Evolutionary conservation across 306 rosid genomes (phyloP).

Genomic region (Ceratonia siliqua): DNA sequence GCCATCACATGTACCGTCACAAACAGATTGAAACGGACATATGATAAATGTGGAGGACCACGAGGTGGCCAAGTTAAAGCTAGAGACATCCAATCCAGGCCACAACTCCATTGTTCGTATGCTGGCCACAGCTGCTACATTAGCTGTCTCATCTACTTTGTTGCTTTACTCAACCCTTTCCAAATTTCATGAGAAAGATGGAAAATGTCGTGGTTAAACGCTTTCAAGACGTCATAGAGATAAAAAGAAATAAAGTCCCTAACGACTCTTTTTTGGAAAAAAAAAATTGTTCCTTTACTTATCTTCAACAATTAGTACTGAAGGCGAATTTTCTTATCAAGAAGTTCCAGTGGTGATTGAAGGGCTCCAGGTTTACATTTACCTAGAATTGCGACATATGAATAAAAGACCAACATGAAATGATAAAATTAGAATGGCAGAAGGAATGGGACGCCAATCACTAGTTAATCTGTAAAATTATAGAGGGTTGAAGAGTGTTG

Average conservation of each 20-base stretch:
- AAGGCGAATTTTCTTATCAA: background rate
- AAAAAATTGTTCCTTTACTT: background rate
- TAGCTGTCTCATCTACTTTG: conserved; percentile 45
- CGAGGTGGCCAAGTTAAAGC: conserved; percentile 26
- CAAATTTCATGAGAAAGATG: conserved; percentile 24
- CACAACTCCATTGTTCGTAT: conserved; percentile 39
- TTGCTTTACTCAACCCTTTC: conserved; percentile 49
- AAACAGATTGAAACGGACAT: conserved; percentile 50
- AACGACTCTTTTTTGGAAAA: too few relatives aligned
- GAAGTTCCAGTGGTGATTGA: background rate
- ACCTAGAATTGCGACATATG: background rate
- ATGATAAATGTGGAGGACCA: conserved; percentile 46
- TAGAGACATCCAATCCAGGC: conserved; percentile 17
- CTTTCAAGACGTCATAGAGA: conserved; percentile 20
- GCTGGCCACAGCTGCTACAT: conserved; percentile 37
- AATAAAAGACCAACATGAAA: background rate
- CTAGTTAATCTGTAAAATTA: background rate
- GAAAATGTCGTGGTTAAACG: conserved; percentile 21
- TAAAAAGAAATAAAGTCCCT: too few relatives aligned
- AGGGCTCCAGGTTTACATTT: background rate
- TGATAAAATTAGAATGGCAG: background rate
- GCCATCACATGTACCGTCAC: conserved; percentile 21
- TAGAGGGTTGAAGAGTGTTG: background rate
- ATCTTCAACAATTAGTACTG: background rate
- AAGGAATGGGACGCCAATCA: background rate